These are phyloP conservation scores for Takakia lepidozioides DNA, from an alignment of 225 moss, liverwort and hornwort genomes.

Conservation along the genomic window DNA sequence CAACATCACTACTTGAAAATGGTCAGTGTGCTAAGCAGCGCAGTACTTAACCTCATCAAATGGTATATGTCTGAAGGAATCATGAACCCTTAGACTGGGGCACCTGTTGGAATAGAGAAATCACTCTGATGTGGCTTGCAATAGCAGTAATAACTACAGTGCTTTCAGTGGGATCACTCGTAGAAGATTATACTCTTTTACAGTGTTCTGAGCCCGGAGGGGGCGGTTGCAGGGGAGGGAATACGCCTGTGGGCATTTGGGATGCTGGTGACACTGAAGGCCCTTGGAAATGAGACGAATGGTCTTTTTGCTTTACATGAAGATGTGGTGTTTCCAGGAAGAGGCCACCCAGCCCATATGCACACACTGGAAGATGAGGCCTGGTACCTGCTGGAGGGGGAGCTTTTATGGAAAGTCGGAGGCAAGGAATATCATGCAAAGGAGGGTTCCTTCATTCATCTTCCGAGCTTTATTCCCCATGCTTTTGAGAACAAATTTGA, in stretches of 20 bases:
- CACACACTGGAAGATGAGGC: constrained; percentile 20
- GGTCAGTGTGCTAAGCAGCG: no score
- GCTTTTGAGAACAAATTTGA: constrained; percentile 17
- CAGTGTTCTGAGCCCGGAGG: no score
- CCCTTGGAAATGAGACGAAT: constrained; percentile 16
- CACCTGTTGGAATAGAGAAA: no score
- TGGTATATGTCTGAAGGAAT: no score
- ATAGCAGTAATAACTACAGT: no score
- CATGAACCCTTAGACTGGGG: no score
- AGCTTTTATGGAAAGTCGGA: constrained; percentile 12
- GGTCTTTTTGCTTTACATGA: constrained; percentile 13
- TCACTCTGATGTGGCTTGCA: no score
- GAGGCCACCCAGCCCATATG: constrained; percentile 9
- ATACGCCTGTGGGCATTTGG: constrained; percentile 19
- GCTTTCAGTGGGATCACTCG: no score
- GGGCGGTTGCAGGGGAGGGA: constrained; percentile 13
- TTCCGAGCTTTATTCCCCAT: constrained; percentile 16
- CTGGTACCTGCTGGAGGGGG: constrained; percentile 23
- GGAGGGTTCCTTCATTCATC: constrained; percentile 18
- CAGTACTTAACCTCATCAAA: no score
- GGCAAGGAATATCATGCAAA: constrained; percentile 17
- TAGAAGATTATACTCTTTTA: no score
- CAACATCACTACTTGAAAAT: no score
- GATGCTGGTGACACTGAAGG: constrained; percentile 14
- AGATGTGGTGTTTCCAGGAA: constrained; percentile 9